These are phyloP conservation scores for Emmonsia crescens DNA, from an alignment of 2,329 filamentous ascomycete species.

Conservation along the genomic window DNA sequence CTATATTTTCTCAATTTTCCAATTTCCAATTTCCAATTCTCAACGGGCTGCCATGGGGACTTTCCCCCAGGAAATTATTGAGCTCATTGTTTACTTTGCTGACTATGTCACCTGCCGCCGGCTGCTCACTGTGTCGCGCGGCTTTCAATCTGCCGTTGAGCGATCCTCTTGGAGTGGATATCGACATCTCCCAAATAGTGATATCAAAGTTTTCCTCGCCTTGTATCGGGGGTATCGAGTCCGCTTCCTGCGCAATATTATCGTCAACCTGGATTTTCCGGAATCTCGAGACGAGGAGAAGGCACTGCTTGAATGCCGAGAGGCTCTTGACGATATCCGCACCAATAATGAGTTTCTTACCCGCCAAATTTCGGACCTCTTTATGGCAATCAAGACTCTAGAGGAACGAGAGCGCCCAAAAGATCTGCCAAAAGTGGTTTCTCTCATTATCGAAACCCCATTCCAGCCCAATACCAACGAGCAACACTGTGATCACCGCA, in stretches of 20 bases:
- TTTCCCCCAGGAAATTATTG: slow-evolving; percentile 5
- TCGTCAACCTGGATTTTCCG: neutral
- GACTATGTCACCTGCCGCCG: neutral
- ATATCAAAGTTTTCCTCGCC: neutral
- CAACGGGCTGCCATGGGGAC: neutral
- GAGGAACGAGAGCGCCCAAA: slow-evolving; percentile 5
- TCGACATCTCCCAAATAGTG: neutral
- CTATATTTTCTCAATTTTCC: neutral
- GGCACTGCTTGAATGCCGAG: neutral
- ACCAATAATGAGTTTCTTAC: slow-evolving; percentile 7
- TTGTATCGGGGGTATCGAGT: slow-evolving; percentile 5
- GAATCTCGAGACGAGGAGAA: neutral
- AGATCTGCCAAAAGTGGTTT: slow-evolving; percentile 2
- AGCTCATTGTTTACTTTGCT: slow-evolving; percentile 2
- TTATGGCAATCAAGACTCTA: slow-evolving; percentile 5
- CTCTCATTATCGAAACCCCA: neutral
- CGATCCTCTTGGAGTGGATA: neutral
- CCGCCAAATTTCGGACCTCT: slow-evolving; percentile 4
- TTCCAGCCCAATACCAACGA: neutral
- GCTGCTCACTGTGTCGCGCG: slow-evolving; percentile 7
- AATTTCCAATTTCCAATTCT: no score
- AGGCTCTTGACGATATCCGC: slow-evolving; percentile 2
- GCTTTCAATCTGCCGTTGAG: slow-evolving; percentile 6
- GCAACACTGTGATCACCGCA: slow-evolving; percentile 1
- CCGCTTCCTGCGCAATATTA: slow-evolving; percentile 6